Evolutionary conservation across 1,284 basidiomycete species (phyloP).

Genomic region (Gomphus bonarii): DNA sequence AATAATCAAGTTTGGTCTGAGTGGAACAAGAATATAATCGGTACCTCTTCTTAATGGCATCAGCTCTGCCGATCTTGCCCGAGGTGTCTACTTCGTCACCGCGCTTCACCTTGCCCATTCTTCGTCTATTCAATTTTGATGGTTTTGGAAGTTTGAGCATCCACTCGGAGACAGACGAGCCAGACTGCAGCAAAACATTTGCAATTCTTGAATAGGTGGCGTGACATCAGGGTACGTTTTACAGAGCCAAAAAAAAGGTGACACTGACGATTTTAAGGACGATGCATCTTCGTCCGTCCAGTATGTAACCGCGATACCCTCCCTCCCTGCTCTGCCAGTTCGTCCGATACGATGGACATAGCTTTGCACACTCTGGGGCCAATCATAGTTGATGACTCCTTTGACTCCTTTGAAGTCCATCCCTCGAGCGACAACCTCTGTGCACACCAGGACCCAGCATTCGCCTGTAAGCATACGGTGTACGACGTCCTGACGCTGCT

Average conservation of each 20-base stretch:
- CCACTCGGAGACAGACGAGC: slow-evolving; percentile 85
- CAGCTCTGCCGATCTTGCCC: slow-evolving; percentile 57
- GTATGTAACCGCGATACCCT: slow-evolving; percentile 90
- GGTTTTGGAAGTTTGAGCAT: slow-evolving; percentile 82
- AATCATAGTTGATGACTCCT: slow-evolving; percentile 95
- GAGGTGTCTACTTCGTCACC: slow-evolving; percentile 67
- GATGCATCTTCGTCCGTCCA: slow-evolving; percentile 92
- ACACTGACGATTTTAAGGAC: slow-evolving; percentile 76
- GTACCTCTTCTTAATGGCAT: slow-evolving; percentile 67
- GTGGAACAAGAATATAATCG: slow-evolving; percentile 14
- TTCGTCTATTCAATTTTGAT: slow-evolving; percentile 76
- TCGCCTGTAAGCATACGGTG: slow-evolving; percentile 78
- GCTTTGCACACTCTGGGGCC: slow-evolving; percentile 87
- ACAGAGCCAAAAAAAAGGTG: slow-evolving; percentile 6
- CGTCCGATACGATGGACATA: slow-evolving; percentile 96
- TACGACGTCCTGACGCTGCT: slow-evolving; percentile 81
- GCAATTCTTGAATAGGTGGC: slow-evolving; percentile 56
- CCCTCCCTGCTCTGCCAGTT: slow-evolving; percentile 86
- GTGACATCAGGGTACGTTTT: neutral
- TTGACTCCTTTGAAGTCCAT: slow-evolving; percentile 96
- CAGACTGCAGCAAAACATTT: slow-evolving; percentile 87
- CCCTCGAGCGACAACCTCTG: slow-evolving; percentile 92
- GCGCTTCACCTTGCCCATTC: slow-evolving; percentile 79
- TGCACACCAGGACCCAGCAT: slow-evolving; percentile 89
- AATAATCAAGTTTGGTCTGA: neutral